phyloP scores from a whole-genome alignment of 306 rosid genomes.

The Phaseolus lunatus region DNA sequence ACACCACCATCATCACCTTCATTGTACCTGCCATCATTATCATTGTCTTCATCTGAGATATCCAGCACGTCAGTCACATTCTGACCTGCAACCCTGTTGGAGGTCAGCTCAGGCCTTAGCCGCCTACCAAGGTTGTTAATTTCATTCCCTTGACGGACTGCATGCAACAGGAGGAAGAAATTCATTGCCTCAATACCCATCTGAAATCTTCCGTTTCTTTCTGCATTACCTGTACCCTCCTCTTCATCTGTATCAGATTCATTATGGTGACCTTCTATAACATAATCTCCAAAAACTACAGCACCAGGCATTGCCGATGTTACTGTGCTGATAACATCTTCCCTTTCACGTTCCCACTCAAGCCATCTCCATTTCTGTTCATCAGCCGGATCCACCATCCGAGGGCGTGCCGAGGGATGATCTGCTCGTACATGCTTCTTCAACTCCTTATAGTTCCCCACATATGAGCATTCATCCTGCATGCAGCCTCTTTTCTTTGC shows the following conservation, averaged over 20 bases:
- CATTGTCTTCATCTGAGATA: constrained; percentile 64
- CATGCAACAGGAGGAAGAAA: constrained; percentile 84
- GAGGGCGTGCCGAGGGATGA: constrained; percentile 88
- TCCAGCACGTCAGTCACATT: constrained; percentile 49
- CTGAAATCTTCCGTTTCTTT: constrained; percentile 67
- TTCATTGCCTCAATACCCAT: constrained; percentile 86
- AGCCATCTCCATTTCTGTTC: constrained; percentile 99
- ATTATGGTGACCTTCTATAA: constrained; percentile 76
- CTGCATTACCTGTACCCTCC: constrained; percentile 63
- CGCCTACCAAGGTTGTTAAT: constrained; percentile 54
- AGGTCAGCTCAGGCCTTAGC: constrained; percentile 60
- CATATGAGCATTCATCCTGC: constrained; percentile 86
- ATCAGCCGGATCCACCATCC: constrained; percentile 78
- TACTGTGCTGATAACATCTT: constrained; percentile 96
- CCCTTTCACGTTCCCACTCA: constrained; percentile 90
- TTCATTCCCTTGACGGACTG: constrained; percentile 80
- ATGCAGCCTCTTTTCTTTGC: constrained; percentile 87
- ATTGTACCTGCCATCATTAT: constrained; percentile 45
- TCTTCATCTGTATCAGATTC: constrained; percentile 71
- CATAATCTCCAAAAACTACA: constrained; percentile 91
- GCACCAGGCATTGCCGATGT: constrained; percentile 94
- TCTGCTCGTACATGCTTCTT: constrained; percentile 80
- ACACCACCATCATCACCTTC: constrained; percentile 57
- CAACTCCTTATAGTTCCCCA: constrained; percentile 90
- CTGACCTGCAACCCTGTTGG: constrained; percentile 55